phyloP scores from a whole-genome alignment of 2,329 filamentous ascomycete species.

The Coniochaeta pulveracea region DNA sequence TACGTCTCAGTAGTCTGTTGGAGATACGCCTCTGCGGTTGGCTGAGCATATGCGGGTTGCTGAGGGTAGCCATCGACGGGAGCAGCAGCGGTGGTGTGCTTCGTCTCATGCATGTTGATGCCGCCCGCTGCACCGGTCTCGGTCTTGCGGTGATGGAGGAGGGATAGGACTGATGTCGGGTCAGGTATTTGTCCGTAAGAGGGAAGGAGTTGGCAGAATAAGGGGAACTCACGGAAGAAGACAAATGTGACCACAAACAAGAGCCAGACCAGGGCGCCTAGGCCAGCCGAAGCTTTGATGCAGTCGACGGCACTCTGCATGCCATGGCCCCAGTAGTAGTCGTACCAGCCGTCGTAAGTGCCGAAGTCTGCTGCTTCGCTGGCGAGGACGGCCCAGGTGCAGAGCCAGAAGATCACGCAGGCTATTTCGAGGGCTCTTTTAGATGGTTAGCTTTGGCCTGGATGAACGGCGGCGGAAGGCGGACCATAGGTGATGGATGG shows the following conservation, averaged over 20 bases:
- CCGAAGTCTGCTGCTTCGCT: constrained; percentile 8
- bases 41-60: constrained; percentile 1
- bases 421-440: constrained; percentile 9
- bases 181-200: neutral
- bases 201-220: neutral
- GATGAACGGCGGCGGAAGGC: no score
- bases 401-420: constrained; percentile 12
- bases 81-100: neutral
- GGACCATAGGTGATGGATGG: neutral
- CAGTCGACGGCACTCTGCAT: constrained; percentile 7
- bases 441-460: neutral
- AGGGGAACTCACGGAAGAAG: constrained; percentile 7
- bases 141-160: constrained; percentile 4
- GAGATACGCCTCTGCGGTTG: constrained; percentile 1
- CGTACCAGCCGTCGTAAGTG: constrained; percentile 1
- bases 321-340: neutral
- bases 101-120: neutral
- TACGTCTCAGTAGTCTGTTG: no score
- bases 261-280: constrained; percentile 12
- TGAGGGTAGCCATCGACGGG: neutral
- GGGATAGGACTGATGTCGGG: constrained; percentile 1
- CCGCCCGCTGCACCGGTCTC: neutral
- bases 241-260: constrained; percentile 10
- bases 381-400: constrained; percentile 12
- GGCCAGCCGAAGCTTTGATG: constrained; percentile 11